A percentile compares a stretch with the other conserved stretches of the same genome.
Evolutionary conservation across 192 early-diverging fungal genomes (phyloP).

Genomic region (Umbelopsis sp.): DNA sequence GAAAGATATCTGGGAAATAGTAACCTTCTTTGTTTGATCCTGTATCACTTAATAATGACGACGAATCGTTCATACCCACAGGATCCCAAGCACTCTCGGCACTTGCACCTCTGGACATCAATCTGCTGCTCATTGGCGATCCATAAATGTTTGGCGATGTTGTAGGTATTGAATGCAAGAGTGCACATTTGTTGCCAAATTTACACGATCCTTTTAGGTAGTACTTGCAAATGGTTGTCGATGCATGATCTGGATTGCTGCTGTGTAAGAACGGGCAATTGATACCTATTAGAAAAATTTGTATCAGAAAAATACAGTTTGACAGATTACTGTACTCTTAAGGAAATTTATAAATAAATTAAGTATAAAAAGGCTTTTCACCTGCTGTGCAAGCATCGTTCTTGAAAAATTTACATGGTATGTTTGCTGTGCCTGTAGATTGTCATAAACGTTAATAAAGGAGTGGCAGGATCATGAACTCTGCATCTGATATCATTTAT

Average conservation of each 20-base stretch:
- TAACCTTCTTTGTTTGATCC: background rate
- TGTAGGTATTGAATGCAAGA: slow-evolving; percentile 38
- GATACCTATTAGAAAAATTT: slow-evolving; percentile 32
- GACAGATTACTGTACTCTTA: no score
- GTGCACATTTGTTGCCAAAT: slow-evolving; percentile 74
- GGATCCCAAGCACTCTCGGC: background rate
- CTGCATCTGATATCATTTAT: background rate
- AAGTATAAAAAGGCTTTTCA: background rate
- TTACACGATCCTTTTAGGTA: slow-evolving; percentile 79
- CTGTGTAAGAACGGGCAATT: slow-evolving; percentile 76
- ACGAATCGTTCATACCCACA: background rate
- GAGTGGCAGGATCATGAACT: background rate
- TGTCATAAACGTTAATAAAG: background rate
- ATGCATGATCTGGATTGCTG: slow-evolving; percentile 54
- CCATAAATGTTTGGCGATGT: background rate
- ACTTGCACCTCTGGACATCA: background rate
- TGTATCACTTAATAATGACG: background rate
- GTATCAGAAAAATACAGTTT: no score
- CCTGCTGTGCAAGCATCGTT: slow-evolving; percentile 73
- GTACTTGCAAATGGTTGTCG: slow-evolving; percentile 70
- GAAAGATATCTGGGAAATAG: no score
- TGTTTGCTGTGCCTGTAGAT: slow-evolving; percentile 42
- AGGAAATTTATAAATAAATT: no score
- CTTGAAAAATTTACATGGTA: slow-evolving; percentile 83
- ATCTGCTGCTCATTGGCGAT: background rate